These are phyloP conservation scores for Vickermania ingenoplastis DNA, from an alignment of 208 protist species.

Conservation along the genomic window DNA sequence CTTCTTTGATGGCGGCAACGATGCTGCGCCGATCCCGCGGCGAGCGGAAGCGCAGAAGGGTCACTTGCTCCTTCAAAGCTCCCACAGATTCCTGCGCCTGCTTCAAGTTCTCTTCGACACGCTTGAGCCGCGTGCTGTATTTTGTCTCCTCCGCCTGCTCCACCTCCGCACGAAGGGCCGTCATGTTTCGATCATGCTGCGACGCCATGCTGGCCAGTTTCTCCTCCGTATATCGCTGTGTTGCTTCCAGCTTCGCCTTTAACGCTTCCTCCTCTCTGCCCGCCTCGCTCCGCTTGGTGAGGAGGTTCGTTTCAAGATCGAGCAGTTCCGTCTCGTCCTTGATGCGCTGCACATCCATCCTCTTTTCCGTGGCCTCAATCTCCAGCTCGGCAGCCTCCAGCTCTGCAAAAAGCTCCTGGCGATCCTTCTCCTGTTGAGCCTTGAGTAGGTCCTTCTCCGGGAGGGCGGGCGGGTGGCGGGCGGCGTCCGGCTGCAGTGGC, in stretches of 20 bases:
- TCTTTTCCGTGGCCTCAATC: conserved; percentile 18
- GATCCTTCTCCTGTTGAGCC: conserved; percentile 1
- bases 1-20: neutral
- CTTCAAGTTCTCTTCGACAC: conserved; percentile 6
- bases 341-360: conserved; percentile 30
- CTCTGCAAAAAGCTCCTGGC: conserved; percentile 23
- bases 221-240: conserved; percentile 17
- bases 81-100: conserved; percentile 8
- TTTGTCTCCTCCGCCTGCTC: conserved; percentile 16
- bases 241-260: conserved; percentile 11
- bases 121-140: conserved; percentile 27
- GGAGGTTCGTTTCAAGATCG: conserved; percentile 34
- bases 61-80: conserved; percentile 15
- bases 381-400: conserved; percentile 45
- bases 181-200: conserved; percentile 17
- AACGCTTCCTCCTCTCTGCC: conserved; percentile 16
- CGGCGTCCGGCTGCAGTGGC: neutral
- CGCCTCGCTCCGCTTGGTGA: conserved; percentile 42
- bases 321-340: conserved; percentile 50
- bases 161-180: conserved; percentile 22
- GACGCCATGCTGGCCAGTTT: conserved; percentile 16
- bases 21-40: neutral
- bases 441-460: neutral
- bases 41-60: conserved; percentile 9
- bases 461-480: neutral